Conservation (phyloP, 352 stramenopile genomes). For the Globisporangium acanthophoron region DNA sequence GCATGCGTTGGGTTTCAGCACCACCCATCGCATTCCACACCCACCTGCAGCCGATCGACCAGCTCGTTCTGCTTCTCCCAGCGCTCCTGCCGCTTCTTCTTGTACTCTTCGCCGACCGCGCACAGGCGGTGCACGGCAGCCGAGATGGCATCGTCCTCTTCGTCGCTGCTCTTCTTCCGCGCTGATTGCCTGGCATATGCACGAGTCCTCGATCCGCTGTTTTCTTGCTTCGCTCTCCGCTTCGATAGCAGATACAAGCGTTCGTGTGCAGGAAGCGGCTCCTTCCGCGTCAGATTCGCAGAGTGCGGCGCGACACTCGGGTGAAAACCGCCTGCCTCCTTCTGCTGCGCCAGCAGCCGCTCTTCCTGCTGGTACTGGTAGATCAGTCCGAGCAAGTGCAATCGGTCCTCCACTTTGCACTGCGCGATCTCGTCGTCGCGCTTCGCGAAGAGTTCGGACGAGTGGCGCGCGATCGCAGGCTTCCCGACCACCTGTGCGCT, state of each 20-base stretch:
- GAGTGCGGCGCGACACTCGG: slow-evolving; percentile 53
- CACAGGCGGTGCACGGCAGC: slow-evolving; percentile 31
- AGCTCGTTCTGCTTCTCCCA: slow-evolving; percentile 24
- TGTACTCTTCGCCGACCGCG: slow-evolving; percentile 30
- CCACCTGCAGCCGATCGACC: slow-evolving; percentile 32
- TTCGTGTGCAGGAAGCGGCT: slow-evolving; percentile 30
- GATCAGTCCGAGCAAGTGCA: slow-evolving; percentile 63
- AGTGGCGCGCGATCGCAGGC: slow-evolving; percentile 29
- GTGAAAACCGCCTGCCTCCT: slow-evolving; percentile 12
- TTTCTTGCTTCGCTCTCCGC: slow-evolving; percentile 2
- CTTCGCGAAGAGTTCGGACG: slow-evolving; percentile 23
- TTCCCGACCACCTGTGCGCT: slow-evolving; percentile 23
- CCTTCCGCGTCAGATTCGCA: slow-evolving; percentile 24
- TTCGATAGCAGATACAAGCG: slow-evolving; percentile 47
- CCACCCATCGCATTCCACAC: neutral
- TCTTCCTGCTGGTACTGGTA: slow-evolving; percentile 69
- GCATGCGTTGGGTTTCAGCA: neutral
- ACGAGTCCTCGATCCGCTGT: neutral
- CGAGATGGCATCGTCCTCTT: slow-evolving; percentile 6
- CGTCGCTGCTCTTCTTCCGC: neutral
- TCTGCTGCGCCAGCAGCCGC: slow-evolving; percentile 19
- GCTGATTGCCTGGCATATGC: neutral
- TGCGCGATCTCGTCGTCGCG: slow-evolving; percentile 44
- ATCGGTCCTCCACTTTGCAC: slow-evolving; percentile 62
- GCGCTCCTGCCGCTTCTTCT: slow-evolving; percentile 32